These are phyloP conservation scores for Boletus rubropictus DNA, from an alignment of 768 basidiomycete species.

Conservation along the genomic window DNA sequence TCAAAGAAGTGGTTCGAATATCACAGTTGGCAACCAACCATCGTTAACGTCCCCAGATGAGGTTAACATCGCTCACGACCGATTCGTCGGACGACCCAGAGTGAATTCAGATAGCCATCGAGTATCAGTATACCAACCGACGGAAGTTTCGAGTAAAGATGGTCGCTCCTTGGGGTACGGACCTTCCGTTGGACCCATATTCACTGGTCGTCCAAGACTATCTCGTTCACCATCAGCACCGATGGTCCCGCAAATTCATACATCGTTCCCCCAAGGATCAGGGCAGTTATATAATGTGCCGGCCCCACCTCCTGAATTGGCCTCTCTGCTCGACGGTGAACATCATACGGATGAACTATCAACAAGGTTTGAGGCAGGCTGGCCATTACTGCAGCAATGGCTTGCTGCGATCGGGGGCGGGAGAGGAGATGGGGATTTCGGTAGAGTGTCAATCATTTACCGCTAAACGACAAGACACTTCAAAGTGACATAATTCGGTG, in stretches of 20 bases:
- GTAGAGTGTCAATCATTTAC: slow-evolving; percentile 73
- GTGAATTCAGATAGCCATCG: slow-evolving; percentile 30
- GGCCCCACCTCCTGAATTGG: slow-evolving; percentile 47
- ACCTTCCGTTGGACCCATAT: slow-evolving; percentile 19
- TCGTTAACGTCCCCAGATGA: slow-evolving; percentile 19
- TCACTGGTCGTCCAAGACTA: slow-evolving; percentile 42
- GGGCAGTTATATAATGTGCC: slow-evolving; percentile 18
- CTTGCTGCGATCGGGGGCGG: slow-evolving; percentile 55
- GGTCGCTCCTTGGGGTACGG: slow-evolving; percentile 22
- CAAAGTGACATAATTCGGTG: neutral
- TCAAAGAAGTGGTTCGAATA: slow-evolving; percentile 36
- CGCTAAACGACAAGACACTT: slow-evolving; percentile 38
- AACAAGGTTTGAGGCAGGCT: slow-evolving; percentile 74
- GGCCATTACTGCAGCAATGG: slow-evolving; percentile 77
- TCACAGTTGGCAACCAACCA: slow-evolving; percentile 13
- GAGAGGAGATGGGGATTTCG: slow-evolving; percentile 60
- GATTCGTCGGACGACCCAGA: slow-evolving; percentile 18
- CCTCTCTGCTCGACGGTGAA: slow-evolving; percentile 71
- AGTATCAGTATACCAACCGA: slow-evolving; percentile 17
- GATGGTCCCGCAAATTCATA: slow-evolving; percentile 32
- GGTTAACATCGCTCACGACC: slow-evolving; percentile 13
- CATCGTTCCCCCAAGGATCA: slow-evolving; percentile 22
- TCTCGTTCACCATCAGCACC: slow-evolving; percentile 57
- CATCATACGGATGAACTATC: slow-evolving; percentile 92
- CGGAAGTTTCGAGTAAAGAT: slow-evolving; percentile 20